Percentiles rank a stretch among this genome's conserved stretches.
These are phyloP conservation scores for Epichloe bromicola DNA, from an alignment of 2,329 filamentous ascomycete species.

Conservation along the genomic window DNA sequence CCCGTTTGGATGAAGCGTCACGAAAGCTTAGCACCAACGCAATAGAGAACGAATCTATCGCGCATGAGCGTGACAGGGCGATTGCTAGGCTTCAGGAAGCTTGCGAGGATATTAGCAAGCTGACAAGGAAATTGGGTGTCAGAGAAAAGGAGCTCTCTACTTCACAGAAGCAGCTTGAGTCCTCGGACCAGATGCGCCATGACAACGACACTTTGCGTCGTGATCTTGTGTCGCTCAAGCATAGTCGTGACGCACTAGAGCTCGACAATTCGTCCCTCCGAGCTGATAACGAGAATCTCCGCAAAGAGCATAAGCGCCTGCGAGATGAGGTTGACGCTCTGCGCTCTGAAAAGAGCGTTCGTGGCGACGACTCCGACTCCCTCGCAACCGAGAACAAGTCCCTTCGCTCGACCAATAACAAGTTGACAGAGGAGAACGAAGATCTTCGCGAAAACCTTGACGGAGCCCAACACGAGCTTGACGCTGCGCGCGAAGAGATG, in stretches of 20 bases:
- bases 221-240: constrained; percentile 28
- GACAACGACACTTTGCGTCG: constrained; percentile 27
- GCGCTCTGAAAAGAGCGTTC: constrained; percentile 26
- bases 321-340: constrained; percentile 28
- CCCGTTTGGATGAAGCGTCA: constrained; percentile 48
- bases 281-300: constrained; percentile 26
- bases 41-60: constrained; percentile 48
- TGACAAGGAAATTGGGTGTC: constrained; percentile 28
- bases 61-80: constrained; percentile 52
- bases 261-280: constrained; percentile 29
- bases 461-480: constrained; percentile 27
- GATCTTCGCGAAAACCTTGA: constrained; percentile 30
- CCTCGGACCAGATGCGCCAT: constrained; percentile 25
- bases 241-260: constrained; percentile 23
- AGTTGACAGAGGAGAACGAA: constrained; percentile 29
- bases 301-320: constrained; percentile 22
- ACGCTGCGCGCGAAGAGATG: constrained; percentile 26
- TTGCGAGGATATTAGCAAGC: constrained; percentile 42
- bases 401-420: constrained; percentile 27
- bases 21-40: constrained; percentile 49
- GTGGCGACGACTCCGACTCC: constrained; percentile 26
- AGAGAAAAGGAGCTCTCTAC: constrained; percentile 30
- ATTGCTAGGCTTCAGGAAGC: constrained; percentile 49
- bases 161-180: constrained; percentile 28
- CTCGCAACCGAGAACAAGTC: constrained; percentile 32